Conservation (phyloP, 139 green algal species). For the Edaphochlamys debaryana region DNA sequence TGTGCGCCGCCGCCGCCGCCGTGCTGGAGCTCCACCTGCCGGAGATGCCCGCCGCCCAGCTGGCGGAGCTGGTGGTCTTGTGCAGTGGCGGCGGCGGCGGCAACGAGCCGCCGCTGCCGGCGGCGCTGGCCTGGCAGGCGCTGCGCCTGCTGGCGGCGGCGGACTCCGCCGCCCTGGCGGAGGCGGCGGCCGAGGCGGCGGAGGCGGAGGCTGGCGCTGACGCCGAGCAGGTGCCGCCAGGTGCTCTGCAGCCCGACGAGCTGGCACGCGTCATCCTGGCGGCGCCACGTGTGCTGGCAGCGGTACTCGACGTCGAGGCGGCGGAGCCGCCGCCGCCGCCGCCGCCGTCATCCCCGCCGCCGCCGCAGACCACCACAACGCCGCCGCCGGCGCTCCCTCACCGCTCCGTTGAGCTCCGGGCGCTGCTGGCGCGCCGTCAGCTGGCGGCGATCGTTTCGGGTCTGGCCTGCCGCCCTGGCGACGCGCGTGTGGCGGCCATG, state of each 20-base stretch:
- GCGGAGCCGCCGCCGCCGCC: not conserved
- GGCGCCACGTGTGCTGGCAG: conserved; percentile 4
- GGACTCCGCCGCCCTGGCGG: not conserved
- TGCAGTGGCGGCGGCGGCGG: not conserved
- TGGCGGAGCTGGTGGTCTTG: conserved; percentile 22
- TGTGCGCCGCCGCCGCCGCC: not conserved
- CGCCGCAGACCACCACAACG: too few species aligned
- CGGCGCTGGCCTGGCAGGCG: conserved; percentile 8
- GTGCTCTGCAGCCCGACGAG: conserved; percentile 21
- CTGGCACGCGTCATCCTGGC: not conserved
- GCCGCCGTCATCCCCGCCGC: not conserved
- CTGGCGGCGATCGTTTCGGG: too few species aligned
- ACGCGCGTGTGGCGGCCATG: conserved; percentile 25
- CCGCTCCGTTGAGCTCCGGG: too few species aligned
- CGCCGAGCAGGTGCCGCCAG: not conserved
- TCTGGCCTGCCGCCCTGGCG: conserved; percentile 9
- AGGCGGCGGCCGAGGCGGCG: too few species aligned
- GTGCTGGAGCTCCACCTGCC: not conserved
- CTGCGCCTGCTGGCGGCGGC: not conserved
- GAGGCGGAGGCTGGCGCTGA: not conserved
- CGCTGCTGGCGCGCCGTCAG: not conserved
- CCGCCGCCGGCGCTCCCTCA: too few species aligned
- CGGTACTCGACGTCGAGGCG: not conserved
- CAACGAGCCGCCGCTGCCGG: not conserved
- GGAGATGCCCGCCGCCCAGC: not conserved